phyloP scores from a whole-genome alignment of 371 early-diverging fungal species.

The Lichtheimia corymbifera region DNA sequence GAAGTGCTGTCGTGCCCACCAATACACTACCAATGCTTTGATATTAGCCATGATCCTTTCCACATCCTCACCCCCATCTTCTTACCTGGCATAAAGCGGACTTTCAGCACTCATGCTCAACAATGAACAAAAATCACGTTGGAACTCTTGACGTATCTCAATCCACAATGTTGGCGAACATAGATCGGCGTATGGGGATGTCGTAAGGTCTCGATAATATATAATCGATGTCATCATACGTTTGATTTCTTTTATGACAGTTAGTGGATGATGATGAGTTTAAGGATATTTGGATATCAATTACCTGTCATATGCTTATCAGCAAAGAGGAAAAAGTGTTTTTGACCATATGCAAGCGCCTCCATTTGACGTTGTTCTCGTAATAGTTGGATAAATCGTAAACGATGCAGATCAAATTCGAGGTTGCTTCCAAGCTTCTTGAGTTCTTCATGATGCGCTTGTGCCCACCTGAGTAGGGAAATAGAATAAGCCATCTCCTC shows the following conservation, averaged over 20 bases:
- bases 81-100: slow-evolving; percentile 77
- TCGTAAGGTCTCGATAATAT: slow-evolving; percentile 12
- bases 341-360: slow-evolving; percentile 79
- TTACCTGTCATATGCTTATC: slow-evolving; percentile 66
- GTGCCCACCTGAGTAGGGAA: slow-evolving; percentile 70
- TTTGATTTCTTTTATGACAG: slow-evolving; percentile 64
- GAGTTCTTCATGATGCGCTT: slow-evolving; percentile 57
- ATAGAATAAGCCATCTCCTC: not conserved
- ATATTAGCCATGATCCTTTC: not conserved
- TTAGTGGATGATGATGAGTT: not conserved
- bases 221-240: slow-evolving; percentile 58
- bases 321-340: slow-evolving; percentile 69
- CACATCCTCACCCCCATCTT: not conserved
- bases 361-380: slow-evolving; percentile 33
- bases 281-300: not conserved
- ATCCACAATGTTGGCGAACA: slow-evolving; percentile 54
- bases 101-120: slow-evolving; percentile 77
- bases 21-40: slow-evolving; percentile 48
- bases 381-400: slow-evolving; percentile 77
- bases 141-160: slow-evolving; percentile 75
- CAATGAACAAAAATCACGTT: slow-evolving; percentile 85
- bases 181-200: slow-evolving; percentile 73
- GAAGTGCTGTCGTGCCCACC: slow-evolving; percentile 89
- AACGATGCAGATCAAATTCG: slow-evolving; percentile 83
- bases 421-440: slow-evolving; percentile 63